Percentiles rank a stretch among this genome's conserved stretches.
Evolutionary conservation across 106 monocot species (phyloP).

Genomic region (Cymbidium sinense): DNA sequence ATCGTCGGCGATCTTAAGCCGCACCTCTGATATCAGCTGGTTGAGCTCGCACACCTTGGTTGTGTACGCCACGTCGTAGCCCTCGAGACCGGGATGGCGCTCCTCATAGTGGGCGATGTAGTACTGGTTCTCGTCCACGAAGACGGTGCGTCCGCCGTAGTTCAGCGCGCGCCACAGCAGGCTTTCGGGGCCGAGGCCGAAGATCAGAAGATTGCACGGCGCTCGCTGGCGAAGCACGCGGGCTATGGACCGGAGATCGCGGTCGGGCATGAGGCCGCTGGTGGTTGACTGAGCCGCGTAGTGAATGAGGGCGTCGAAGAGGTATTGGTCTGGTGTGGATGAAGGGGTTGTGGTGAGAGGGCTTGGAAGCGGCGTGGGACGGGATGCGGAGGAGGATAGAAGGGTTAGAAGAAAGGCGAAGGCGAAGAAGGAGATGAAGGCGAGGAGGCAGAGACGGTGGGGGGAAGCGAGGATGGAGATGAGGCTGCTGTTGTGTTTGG

Average conservation of each 20-base stretch:
- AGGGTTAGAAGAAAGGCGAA: slow-evolving; percentile 13
- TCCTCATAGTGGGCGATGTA: slow-evolving; percentile 50
- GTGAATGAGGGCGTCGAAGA: slow-evolving; percentile 58
- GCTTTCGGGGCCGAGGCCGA: slow-evolving; percentile 75
- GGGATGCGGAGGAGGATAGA: background rate
- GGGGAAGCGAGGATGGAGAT: slow-evolving; percentile 34
- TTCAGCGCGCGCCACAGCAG: slow-evolving; percentile 85
- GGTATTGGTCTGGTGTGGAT: slow-evolving; percentile 6
- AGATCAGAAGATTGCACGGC: slow-evolving; percentile 81
- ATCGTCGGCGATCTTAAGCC: slow-evolving; percentile 20
- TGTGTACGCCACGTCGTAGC: slow-evolving; percentile 71
- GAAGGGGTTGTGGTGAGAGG: background rate
- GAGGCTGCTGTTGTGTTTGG: slow-evolving; percentile 17
- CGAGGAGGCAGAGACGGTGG: no score
- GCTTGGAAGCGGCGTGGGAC: background rate
- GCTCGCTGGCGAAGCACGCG: slow-evolving; percentile 38
- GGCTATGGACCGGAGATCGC: slow-evolving; percentile 48
- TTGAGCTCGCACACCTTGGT: slow-evolving; percentile 54
- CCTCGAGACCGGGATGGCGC: slow-evolving; percentile 69
- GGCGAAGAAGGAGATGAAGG: no score
- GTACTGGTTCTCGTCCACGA: slow-evolving; percentile 80
- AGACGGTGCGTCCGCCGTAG: slow-evolving; percentile 82
- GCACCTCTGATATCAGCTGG: slow-evolving; percentile 31
- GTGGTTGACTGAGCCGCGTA: slow-evolving; percentile 47
- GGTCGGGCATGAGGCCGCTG: slow-evolving; percentile 45